Evolutionary conservation across 1,139 yeast species (phyloP), one percentile per base, ranked within the genome.

Genomic region (Wickerhamiella pararugosa): DNA sequence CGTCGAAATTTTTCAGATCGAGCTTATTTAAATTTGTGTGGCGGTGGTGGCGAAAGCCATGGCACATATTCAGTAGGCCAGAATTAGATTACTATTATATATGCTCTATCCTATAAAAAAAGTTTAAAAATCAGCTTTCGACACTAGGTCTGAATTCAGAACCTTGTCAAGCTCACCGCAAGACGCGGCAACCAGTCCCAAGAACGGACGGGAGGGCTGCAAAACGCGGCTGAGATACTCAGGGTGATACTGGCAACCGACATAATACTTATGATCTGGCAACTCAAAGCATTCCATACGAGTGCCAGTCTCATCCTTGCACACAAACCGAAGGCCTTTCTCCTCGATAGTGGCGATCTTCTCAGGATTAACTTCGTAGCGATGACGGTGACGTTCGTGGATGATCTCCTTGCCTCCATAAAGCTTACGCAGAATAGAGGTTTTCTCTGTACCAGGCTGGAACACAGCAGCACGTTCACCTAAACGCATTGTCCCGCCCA

Each of bases 401-500:
- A 87, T 92, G 39, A 71, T 66, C 6, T 67, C 70, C 30, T 73
- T 70, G 46, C 75, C 76, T n/a, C 93, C 94, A 61, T 92, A 90
- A 46, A 92, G 71, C 64, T 76, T 73, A 62, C 84, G 77, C 56
- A 90, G 74, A 50, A 69, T 72, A 43, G 90, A 75, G 8, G 21
- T 8, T 75, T 77, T 70, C 53, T 80, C 78, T 37, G 83, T 64
- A 50, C 69, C 76, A 9, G 67, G 66, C 56, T 76, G 79, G 70
- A 92, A 92, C 53, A 72, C 74, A 39, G 97, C 84, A 52, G 87
- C 76, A 63, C 95, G 84, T 51, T 84, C 71, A 56, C 99, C 99
- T 54, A 92, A 73, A 69, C 99, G 79, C 99, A 92, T 92, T 44
- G 97, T 90, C 54, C 99, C 99, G 50, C 99, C 99, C 67, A 92